Conservation (phyloP, 371 early-diverging fungal species). For the Fennellomyces sp. region DNA sequence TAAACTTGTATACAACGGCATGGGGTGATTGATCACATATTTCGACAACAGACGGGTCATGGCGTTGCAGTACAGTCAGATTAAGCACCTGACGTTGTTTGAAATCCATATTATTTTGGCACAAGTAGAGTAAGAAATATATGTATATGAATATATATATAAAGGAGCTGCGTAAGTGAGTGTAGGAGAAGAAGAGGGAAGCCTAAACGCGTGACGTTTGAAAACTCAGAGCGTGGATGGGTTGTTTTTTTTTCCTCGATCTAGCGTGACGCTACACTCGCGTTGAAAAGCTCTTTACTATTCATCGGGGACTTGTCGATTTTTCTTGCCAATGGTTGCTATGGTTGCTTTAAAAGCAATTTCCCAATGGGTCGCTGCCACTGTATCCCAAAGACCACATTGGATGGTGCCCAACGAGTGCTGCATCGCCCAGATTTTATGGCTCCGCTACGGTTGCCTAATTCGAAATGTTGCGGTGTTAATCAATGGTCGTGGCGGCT, state of each 20-base stretch:
- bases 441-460: too few relatives aligned
- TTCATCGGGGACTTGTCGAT: too few relatives aligned
- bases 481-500: not conserved
- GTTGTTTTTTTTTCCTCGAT: too few relatives aligned
- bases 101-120: constrained; percentile 5
- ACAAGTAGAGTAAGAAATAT: not conserved
- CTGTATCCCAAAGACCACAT: too few relatives aligned
- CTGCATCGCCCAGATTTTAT: too few relatives aligned
- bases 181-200: not conserved
- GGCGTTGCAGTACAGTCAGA: constrained; percentile 70
- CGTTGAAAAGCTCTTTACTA: not conserved
- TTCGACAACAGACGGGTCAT: constrained; percentile 67
- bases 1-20: constrained; percentile 83
- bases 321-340: too few relatives aligned
- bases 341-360: too few relatives aligned
- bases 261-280: too few relatives aligned
- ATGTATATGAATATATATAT: not conserved
- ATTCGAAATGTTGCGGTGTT: too few relatives aligned
- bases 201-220: not conserved
- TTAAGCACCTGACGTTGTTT: constrained; percentile 45
- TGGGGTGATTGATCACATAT: constrained; percentile 76
- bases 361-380: too few relatives aligned
- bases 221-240: not conserved
- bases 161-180: not conserved
- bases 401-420: too few relatives aligned